These are phyloP conservation scores for Trichophyton simii DNA, from an alignment of 2,329 filamentous ascomycete genomes.

Conservation along the genomic window DNA sequence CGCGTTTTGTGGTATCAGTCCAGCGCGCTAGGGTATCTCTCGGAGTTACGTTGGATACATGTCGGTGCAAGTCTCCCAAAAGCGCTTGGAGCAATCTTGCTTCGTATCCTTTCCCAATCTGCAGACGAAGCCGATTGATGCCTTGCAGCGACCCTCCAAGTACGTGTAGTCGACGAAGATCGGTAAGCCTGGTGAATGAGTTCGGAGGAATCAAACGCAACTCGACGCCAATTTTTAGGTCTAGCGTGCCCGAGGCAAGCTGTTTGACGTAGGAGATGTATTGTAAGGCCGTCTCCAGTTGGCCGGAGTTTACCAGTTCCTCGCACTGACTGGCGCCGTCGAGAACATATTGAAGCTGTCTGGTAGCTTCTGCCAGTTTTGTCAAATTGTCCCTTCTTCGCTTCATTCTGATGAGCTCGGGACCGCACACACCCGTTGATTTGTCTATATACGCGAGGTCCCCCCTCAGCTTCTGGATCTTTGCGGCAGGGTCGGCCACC, in stretches of 20 bases:
- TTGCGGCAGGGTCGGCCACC: slow-evolving; percentile 65
- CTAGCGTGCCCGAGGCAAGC: slow-evolving; percentile 11
- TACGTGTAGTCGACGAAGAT: slow-evolving; percentile 6
- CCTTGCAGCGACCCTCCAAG: slow-evolving; percentile 1
- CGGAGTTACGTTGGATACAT: background rate
- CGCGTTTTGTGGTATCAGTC: slow-evolving; percentile 1
- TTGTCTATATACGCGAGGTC: slow-evolving; percentile 61
- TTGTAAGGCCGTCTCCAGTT: slow-evolving; percentile 9
- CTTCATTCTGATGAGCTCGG: slow-evolving; percentile 63
- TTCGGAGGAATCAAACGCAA: background rate
- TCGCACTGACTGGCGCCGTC: slow-evolving; percentile 57
- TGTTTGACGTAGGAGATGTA: slow-evolving; percentile 12
- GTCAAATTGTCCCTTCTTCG: slow-evolving; percentile 61
- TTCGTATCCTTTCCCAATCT: slow-evolving; percentile 3
- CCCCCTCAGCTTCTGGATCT: slow-evolving; percentile 58
- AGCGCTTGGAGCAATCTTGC: background rate
- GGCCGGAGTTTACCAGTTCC: slow-evolving; percentile 49
- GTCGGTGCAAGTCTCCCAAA: slow-evolving; percentile 3
- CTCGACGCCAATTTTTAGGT: slow-evolving; percentile 7
- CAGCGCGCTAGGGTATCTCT: slow-evolving; percentile 3
- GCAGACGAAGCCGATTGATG: slow-evolving; percentile 1
- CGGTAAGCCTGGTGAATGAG: background rate
- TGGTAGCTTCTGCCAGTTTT: slow-evolving; percentile 58
- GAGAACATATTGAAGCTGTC: slow-evolving; percentile 60
- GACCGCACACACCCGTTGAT: slow-evolving; percentile 61